phyloP scores from a whole-genome alignment of 345 rosid genomes.

The Syzygium oleosum region DNA sequence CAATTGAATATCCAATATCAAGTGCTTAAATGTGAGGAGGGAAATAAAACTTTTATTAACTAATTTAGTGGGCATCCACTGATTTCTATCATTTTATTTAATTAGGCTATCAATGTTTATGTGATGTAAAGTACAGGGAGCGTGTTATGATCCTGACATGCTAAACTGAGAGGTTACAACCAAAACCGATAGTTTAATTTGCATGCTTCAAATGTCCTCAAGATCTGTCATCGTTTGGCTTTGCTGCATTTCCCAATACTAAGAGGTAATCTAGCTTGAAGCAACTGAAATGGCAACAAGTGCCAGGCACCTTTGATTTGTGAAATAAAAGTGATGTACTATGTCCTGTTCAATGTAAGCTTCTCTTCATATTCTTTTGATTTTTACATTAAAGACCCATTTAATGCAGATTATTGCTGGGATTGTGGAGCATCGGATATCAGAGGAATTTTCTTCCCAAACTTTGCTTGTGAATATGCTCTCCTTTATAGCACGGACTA shows the following conservation, averaged over 20 bases:
- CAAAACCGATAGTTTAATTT: neutral
- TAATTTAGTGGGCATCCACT: neutral
- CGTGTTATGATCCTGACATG: neutral
- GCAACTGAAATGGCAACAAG: neutral
- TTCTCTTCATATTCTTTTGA: neutral
- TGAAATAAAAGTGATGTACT: neutral
- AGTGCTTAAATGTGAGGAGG: neutral
- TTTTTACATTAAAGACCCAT: neutral
- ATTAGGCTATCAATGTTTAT: neutral
- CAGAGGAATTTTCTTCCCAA: constrained; percentile 73
- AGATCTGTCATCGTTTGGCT: neutral
- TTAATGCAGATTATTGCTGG: constrained; percentile 84
- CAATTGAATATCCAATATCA: neutral
- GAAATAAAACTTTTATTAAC: neutral
- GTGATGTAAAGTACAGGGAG: neutral
- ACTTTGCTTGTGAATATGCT: constrained; percentile 70
- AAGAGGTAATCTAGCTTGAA: neutral
- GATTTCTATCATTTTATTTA: neutral
- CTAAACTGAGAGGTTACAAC: neutral
- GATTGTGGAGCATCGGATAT: constrained; percentile 72
- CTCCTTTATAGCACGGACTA: constrained; percentile 70
- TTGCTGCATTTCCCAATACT: neutral
- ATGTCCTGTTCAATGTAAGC: neutral
- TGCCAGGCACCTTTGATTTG: neutral
- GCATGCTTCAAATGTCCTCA: neutral